Percentiles rank a stretch among this genome's conserved stretches.
Evolutionary conservation across 352 stramenopile species (phyloP).

Genomic region (Phytopythium helicoides): DNA sequence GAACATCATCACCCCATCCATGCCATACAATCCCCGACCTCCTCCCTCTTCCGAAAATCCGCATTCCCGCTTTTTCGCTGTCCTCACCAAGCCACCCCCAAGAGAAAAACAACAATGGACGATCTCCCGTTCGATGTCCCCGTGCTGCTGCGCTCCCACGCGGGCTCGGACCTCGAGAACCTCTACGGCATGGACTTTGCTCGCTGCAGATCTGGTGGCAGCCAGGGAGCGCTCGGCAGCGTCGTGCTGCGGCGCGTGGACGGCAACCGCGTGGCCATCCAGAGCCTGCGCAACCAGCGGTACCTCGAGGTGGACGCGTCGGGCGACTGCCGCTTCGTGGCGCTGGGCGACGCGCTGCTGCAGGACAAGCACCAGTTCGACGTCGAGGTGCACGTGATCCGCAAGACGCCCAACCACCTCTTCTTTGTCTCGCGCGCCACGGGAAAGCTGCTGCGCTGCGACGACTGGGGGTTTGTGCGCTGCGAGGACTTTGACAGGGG

Average conservation of each 20-base stretch:
- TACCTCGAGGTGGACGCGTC: constrained; percentile 3
- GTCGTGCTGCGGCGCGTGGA: constrained; percentile 24
- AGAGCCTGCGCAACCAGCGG: constrained; percentile 15
- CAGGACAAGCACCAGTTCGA: constrained; percentile 8
- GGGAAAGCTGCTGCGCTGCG: constrained; percentile 4
- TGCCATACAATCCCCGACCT: too few species aligned
- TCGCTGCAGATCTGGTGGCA: constrained; percentile 17
- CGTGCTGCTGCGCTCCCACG: constrained; percentile 26
- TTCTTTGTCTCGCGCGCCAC: constrained; percentile 8
- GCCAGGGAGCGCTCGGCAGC: constrained; percentile 25
- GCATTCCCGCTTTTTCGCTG: background rate
- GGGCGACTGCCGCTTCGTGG: constrained; percentile 4
- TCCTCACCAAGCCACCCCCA: too few species aligned
- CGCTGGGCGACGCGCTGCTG: background rate
- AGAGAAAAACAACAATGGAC: constrained; percentile 6
- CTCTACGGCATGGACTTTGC: constrained; percentile 28
- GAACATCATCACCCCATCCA: too few species aligned
- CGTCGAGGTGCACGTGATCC: constrained; percentile 10
- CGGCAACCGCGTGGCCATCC: constrained; percentile 31
- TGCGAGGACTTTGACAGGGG: constrained; percentile 4
- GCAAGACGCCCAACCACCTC: constrained; percentile 9
- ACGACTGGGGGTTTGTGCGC: constrained; percentile 5
- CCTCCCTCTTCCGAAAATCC: background rate
- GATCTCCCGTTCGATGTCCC: constrained; percentile 27
- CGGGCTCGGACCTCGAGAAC: constrained; percentile 24